Conservation (phyloP, 495 filamentous ascomycete genomes). For the Bryoglossum gracile region DNA sequence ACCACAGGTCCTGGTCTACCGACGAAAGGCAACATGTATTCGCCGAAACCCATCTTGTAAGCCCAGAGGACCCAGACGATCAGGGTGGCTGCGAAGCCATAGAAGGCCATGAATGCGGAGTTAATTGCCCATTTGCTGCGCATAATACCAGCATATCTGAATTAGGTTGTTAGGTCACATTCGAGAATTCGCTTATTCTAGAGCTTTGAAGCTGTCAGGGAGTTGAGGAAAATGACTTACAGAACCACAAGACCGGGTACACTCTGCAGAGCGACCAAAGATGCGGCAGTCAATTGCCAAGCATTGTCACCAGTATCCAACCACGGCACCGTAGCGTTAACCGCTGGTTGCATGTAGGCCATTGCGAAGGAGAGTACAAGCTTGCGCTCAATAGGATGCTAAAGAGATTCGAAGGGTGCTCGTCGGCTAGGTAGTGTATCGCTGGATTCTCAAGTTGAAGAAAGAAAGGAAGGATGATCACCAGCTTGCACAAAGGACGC, state of each 20-base stretch:
- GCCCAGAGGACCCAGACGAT: constrained; percentile 51
- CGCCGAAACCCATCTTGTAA: constrained; percentile 47
- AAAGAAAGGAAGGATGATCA: background rate
- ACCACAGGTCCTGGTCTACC: constrained; percentile 46
- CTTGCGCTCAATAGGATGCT: background rate
- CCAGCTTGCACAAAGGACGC: background rate
- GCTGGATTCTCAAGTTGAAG: background rate
- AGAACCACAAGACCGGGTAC: constrained; percentile 48
- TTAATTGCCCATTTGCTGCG: constrained; percentile 54
- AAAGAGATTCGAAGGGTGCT: background rate
- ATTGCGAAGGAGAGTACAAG: background rate
- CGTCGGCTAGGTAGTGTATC: background rate
- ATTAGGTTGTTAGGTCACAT: no score
- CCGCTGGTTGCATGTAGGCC: background rate
- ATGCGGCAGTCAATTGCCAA: constrained; percentile 51
- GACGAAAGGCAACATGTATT: constrained; percentile 45
- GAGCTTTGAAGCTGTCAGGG: background rate
- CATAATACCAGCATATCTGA: constrained; percentile 43
- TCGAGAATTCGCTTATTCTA: no score
- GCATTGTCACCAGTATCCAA: constrained; percentile 45
- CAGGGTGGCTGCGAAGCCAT: constrained; percentile 46
- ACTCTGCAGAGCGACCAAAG: constrained; percentile 45
- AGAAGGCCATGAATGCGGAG: constrained; percentile 50
- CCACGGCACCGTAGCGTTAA: constrained; percentile 10
- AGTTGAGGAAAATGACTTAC: background rate